Conservation (phyloP, 2,329 filamentous ascomycete species). For the Aspergillus vadensis region DNA sequence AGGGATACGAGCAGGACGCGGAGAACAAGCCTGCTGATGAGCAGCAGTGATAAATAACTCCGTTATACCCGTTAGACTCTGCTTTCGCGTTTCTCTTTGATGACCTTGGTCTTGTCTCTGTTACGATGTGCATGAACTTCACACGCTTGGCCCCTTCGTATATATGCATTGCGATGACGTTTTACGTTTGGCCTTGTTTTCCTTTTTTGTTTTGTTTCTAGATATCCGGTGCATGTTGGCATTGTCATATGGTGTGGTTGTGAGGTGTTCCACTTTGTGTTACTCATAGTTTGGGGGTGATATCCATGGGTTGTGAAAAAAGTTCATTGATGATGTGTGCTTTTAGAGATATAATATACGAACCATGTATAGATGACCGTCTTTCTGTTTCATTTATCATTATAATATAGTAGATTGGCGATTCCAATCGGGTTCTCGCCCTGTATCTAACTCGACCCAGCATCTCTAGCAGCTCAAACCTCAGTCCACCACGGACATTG, state of each 20-base stretch:
- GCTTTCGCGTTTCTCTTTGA: slow-evolving; percentile 15
- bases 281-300: neutral
- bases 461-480: neutral
- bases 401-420: neutral
- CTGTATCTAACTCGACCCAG: neutral
- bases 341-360: neutral
- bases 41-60: slow-evolving; percentile 30
- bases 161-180: slow-evolving; percentile 14
- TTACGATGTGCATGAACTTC: slow-evolving; percentile 27
- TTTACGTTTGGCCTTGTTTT: slow-evolving; percentile 10
- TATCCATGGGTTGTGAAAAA: neutral
- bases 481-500: neutral
- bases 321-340: neutral
- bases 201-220: slow-evolving; percentile 17
- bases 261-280: neutral
- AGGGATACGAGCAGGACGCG: slow-evolving; percentile 72
- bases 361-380: neutral
- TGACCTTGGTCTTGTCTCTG: slow-evolving; percentile 25
- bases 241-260: slow-evolving; percentile 13
- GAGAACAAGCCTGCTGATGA: slow-evolving; percentile 24
- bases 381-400: neutral
- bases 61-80: slow-evolving; percentile 15
- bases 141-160: slow-evolving; percentile 8
- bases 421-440: neutral
- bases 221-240: slow-evolving; percentile 24